Evolutionary conservation across 2,329 filamentous ascomycete genomes (phyloP), one percentile per base, ranked within the genome.

Genomic region (Didymella exigua): DNA sequence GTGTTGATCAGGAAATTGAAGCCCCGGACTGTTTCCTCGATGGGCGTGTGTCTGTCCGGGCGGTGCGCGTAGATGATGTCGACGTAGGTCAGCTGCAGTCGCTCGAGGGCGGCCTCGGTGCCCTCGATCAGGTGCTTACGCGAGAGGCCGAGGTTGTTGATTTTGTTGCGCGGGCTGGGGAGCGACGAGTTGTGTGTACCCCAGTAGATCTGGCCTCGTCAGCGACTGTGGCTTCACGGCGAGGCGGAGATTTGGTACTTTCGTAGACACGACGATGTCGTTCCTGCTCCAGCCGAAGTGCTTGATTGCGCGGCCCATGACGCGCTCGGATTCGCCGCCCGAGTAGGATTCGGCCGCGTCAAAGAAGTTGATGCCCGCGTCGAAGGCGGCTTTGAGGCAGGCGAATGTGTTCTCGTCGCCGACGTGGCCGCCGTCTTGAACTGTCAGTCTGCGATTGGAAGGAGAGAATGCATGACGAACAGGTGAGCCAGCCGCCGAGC

Each of bases 81-180:
- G 19, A 90, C 86, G 63, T 88, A 88, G n/a, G 83, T 78, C 27
- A 87, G 77, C 66, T 78, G 55, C 31, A 87, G 75, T 16, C 85
- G 82, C 66, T 84, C 76, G 21, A 90, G 78, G 6, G 84, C 84
- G 11, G 79, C 79, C 47, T 84, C 80, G 56, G 86, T 79, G 21
- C 87, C 88, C 75, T 90, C 87, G 56, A 90, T 78, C 49, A 90
- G 80, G 73, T 89, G 88, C 75, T 90, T 90, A 48, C 86, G 80
- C 2, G 84, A 88, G 23, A 90, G 81, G 5, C 88, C 88, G 55
- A 80, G 79, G 73, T 89, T 89, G 76, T 89, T 90, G 72, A 88
- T 80, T 10, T 79, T 78, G 68, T 85, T 87, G 51, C 84, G 79
- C 38, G 85, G 65, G 1, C 61, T 36, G 18, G 60, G 52, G 33